Evolutionary conservation across 2,329 filamentous ascomycete genomes (phyloP).

Genomic region (Colletotrichum lini): DNA sequence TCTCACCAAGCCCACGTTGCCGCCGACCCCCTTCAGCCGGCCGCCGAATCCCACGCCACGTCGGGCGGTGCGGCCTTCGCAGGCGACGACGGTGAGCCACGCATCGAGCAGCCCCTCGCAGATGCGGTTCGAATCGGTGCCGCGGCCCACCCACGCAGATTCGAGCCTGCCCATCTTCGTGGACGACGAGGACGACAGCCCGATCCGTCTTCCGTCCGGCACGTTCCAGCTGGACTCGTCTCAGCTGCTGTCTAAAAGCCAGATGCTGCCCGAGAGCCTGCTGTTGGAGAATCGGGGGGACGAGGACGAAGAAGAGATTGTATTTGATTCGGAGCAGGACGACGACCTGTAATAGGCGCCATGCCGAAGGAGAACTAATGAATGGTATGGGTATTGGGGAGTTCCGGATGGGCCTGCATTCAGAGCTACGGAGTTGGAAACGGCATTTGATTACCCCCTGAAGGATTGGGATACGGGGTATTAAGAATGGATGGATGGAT

Average conservation of each 20-base stretch:
- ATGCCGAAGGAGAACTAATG: neutral
- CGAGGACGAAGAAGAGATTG: slow-evolving; percentile 36
- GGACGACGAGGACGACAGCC: slow-evolving; percentile 45
- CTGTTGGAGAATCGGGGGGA: slow-evolving; percentile 53
- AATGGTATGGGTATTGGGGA: no score
- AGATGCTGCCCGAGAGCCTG: slow-evolving; percentile 66
- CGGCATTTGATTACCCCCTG: neutral
- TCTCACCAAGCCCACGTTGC: slow-evolving; percentile 33
- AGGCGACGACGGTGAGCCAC: slow-evolving; percentile 56
- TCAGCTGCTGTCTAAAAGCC: slow-evolving; percentile 66
- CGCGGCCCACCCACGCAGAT: slow-evolving; percentile 44
- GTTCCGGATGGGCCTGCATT: neutral
- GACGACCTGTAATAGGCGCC: slow-evolving; percentile 24
- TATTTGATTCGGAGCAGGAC: slow-evolving; percentile 42
- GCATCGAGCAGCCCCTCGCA: slow-evolving; percentile 51
- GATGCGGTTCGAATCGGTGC: slow-evolving; percentile 49
- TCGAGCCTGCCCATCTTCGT: slow-evolving; percentile 44
- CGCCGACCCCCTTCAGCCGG: slow-evolving; percentile 39
- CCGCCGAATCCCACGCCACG: slow-evolving; percentile 38
- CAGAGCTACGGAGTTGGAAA: slow-evolving; percentile 28
- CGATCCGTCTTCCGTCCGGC: slow-evolving; percentile 39
- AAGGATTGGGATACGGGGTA: neutral
- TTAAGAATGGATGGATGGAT: slow-evolving; percentile 6
- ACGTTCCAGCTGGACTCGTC: slow-evolving; percentile 55
- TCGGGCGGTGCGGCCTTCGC: slow-evolving; percentile 43